Evolutionary conservation across 1,284 basidiomycete genomes (phyloP), one percentile per base, ranked within the genome.

Genomic region (Rhodotorula mucilaginosa): DNA sequence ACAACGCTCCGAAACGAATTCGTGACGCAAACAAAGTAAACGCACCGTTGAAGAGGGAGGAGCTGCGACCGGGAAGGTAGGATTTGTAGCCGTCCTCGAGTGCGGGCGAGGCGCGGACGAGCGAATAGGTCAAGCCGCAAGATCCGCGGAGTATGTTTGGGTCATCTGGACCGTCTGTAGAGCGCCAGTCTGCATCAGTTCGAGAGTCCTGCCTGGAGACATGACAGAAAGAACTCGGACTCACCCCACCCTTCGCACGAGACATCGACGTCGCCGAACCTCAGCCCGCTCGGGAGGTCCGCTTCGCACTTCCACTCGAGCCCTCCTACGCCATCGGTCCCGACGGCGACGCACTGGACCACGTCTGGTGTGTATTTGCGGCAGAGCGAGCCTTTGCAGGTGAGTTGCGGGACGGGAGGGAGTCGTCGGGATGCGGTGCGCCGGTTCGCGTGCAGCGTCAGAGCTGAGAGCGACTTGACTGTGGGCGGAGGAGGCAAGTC

Each of bases 241-340:
- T 58, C 51, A 68, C 70, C 69, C 74, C 74, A 97, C 16, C 94
- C 93, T 83, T 97, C 94, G 78, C 94, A 97, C 29, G 87, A 88
- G 2, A 97, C 89, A 71, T 88, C 85, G 0, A 96, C 88, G 68
- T 87, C 85, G 13, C 94, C 94, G 70, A 97, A 89, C 65, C 74
- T 48, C 66, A 95, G 80, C 4, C 87, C 84, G 58, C 88, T 87
- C 4, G 93, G 93, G 15, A 97, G 83, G 79, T 97, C 93, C 12
- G 93, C 91, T 79, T 92, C 88, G 80, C 94, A 97, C 88, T 90
- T 90, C 92, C 92, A 95, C 78, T 94, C 91, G 7, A 92, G 26
- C 3, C 70, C 87, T 18, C 90, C 88, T 2, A 86, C 83, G 2
- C 90, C 92, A 71, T 83, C 82, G 13, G 90, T 90, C 52, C 93